phyloP scores from a whole-genome alignment of 2,329 filamentous ascomycete genomes.

The Botrytis squamosa region DNA sequence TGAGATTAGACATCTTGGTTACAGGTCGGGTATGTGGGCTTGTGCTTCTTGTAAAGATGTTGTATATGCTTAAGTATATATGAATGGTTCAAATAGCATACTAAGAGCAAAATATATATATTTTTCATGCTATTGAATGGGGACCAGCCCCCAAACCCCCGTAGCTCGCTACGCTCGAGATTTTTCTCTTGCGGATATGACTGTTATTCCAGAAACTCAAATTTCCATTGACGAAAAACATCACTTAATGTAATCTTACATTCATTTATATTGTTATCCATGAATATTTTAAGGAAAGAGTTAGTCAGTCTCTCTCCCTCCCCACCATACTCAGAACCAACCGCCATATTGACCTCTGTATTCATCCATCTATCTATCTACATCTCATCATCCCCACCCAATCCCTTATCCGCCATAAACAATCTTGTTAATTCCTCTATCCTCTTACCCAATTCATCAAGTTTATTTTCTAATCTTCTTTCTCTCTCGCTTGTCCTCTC shows the following conservation, averaged over 20 bases:
- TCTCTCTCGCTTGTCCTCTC: slow-evolving; percentile 6
- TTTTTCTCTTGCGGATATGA: too few relatives aligned
- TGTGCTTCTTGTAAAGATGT: slow-evolving; percentile 14
- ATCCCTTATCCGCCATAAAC: slow-evolving; percentile 50
- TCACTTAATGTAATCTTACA: too few relatives aligned
- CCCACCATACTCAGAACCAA: too few relatives aligned
- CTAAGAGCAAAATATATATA: background rate
- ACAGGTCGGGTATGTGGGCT: background rate
- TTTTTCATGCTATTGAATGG: background rate
- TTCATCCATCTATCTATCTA: background rate
- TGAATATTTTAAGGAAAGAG: too few relatives aligned
- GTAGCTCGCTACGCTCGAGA: background rate
- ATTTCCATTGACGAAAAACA: too few relatives aligned
- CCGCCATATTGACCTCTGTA: too few relatives aligned
- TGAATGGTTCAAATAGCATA: background rate
- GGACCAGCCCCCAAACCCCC: background rate
- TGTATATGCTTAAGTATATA: background rate
- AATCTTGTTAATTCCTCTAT: slow-evolving; percentile 58
- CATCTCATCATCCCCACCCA: slow-evolving; percentile 34
- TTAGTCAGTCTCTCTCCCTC: too few relatives aligned
- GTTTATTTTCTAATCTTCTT: slow-evolving; percentile 47
- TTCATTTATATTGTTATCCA: too few relatives aligned
- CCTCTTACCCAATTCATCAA: slow-evolving; percentile 55
- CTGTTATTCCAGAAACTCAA: too few relatives aligned
- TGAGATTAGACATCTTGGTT: background rate